Evolutionary conservation across 164 flowering plant genomes (phyloP).

Genomic region (Buxus sempervirens): DNA sequence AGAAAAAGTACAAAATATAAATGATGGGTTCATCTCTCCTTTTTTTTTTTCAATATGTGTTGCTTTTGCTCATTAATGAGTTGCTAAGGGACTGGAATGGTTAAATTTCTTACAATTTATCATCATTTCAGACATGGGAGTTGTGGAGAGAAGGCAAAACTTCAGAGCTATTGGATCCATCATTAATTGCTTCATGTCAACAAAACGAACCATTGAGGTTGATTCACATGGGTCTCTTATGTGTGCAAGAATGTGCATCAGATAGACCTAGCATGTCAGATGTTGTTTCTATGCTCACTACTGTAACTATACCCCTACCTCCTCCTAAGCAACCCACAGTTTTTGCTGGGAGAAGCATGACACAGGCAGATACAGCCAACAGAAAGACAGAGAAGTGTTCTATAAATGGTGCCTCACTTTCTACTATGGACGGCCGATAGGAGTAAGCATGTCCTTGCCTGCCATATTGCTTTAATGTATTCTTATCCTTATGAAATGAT

Average conservation of each 20-base stretch:
- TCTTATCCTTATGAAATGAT: too few species aligned
- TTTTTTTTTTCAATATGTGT: too few species aligned
- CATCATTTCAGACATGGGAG: not conserved
- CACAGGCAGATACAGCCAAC: too few species aligned
- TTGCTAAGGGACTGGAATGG: too few species aligned
- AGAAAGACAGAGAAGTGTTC: too few species aligned
- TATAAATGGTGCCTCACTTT: too few species aligned
- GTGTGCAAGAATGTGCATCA: not conserved
- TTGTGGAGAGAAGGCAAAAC: not conserved
- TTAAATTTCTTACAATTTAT: too few species aligned
- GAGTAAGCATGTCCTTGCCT: not conserved
- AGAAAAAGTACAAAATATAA: too few species aligned
- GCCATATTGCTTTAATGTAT: too few species aligned
- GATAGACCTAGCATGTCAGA: constrained; percentile 30
- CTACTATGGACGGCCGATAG: too few species aligned
- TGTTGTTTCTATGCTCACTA: not conserved
- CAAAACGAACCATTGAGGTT: not conserved
- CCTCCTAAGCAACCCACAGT: not conserved
- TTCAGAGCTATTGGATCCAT: not conserved
- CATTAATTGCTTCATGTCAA: not conserved
- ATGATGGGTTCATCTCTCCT: too few species aligned
- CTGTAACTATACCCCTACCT: not conserved
- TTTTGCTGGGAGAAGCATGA: not conserved
- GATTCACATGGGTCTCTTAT: not conserved
- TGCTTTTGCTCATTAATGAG: too few species aligned